Evolutionary conservation across 805 yeast genomes (phyloP), one percentile per base, ranked within the genome.

Genomic region (Henningerozyma blattae): DNA sequence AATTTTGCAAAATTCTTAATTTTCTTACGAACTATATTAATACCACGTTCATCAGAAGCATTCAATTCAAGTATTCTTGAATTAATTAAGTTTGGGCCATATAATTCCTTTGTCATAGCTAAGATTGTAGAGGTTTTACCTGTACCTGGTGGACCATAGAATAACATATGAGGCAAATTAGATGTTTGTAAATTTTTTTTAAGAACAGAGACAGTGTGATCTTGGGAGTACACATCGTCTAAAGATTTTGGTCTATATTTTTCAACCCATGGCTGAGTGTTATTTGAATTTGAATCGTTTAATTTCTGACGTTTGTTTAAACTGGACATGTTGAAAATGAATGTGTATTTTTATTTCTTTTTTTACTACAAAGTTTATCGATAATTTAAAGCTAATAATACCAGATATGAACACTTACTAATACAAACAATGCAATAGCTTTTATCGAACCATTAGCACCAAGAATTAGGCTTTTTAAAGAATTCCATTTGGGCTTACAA

Each of bases 71-170:
- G 57, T 1, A 84, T 91, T 47, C 94, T 67, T 14, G 75, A 56
- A 46, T 76, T 77, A 51, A 69, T 68, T 27, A 84, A 62, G 5
- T 56, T 57, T 3, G 94, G 93, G 0, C 84, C 95, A 53, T 75
- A 84, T 20, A 84, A 56, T 49, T 83, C 84, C 44, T 71, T 77
- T 3, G 93, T 85, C 44, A 84, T 61, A 3, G 94, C 94, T 36
- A 85, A 61, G 20, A 84, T 78, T 0, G 95, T 85, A 2, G 94
- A 83, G 0, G 95, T 84, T 48, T 84, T 84, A 41, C 95, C 95
- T 0, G 94, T 84, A 15, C 95, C 95, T 31, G 95, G 94, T 1
- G 95, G 94, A 0, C 95, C 95, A 52, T 84, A 85, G 60, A 84
- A 84, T 26, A 84, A 59, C 91, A 84, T 79, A 54, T 84, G 95